phyloP scores from a whole-genome alignment of 495 filamentous ascomycete species.

The Glonium stellatum region DNA sequence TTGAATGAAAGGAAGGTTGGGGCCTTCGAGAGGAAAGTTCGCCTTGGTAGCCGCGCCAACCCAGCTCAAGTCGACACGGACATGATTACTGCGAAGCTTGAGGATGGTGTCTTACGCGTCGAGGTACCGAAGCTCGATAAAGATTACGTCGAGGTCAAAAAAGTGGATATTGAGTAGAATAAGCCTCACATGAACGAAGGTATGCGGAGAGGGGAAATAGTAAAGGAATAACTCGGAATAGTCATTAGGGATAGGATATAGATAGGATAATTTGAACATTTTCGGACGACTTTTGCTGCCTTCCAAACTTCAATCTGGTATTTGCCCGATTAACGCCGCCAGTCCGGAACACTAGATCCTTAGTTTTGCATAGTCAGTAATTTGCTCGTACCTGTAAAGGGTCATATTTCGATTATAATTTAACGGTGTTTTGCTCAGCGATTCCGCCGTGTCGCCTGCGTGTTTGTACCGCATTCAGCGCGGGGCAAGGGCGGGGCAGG shows the following conservation, averaged over 20 bases:
- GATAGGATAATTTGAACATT: too few species aligned
- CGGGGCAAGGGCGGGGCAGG: background rate
- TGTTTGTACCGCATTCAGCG: background rate
- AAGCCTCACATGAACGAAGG: background rate
- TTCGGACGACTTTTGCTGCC: too few species aligned
- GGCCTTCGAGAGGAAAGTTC: slow-evolving; percentile 63
- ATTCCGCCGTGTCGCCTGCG: background rate
- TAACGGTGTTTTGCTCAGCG: too few species aligned
- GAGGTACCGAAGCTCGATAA: slow-evolving; percentile 63
- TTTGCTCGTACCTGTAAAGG: too few species aligned
- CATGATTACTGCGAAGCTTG: slow-evolving; percentile 62
- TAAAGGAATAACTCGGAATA: too few species aligned
- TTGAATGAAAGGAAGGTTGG: slow-evolving; percentile 61
- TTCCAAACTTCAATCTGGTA: too few species aligned
- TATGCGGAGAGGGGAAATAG: background rate
- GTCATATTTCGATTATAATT: too few species aligned
- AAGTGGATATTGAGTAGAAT: slow-evolving; percentile 50
- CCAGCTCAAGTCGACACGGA: slow-evolving; percentile 59
- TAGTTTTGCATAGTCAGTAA: too few species aligned
- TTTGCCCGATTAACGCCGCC: too few species aligned
- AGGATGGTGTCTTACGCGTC: slow-evolving; percentile 52
- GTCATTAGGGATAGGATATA: too few species aligned
- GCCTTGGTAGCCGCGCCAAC: slow-evolving; percentile 47
- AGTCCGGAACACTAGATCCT: too few species aligned
- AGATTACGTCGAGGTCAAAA: slow-evolving; percentile 53